Conservation (phyloP, 192 early-diverging fungal species). For the Backusella liffmaniae region DNA sequence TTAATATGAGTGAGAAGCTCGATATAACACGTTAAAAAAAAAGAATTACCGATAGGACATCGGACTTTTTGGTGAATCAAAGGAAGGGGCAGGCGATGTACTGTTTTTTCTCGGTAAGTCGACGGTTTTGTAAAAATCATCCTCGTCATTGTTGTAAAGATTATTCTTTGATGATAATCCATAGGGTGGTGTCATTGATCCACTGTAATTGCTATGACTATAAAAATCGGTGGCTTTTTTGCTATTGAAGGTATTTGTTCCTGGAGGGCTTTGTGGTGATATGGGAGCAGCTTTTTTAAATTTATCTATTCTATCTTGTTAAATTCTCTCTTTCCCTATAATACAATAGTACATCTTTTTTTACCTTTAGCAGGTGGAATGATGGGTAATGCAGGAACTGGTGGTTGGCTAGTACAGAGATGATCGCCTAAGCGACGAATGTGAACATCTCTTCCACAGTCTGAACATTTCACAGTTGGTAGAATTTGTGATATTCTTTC, state of each 20-base stretch:
- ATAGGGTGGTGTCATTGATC: conserved; percentile 6
- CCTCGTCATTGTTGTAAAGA: background rate
- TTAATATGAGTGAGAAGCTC: background rate
- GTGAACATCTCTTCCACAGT: conserved; percentile 57
- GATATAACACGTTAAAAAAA: background rate
- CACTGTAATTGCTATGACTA: background rate
- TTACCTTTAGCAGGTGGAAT: conserved; percentile 17
- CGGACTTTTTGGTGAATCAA: conserved; percentile 8
- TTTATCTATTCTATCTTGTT: background rate
- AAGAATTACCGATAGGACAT: conserved; percentile 6
- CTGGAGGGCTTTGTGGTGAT: conserved; percentile 4
- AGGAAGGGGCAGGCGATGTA: conserved; percentile 3
- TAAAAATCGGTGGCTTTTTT: background rate
- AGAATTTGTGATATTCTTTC: conserved; percentile 54
- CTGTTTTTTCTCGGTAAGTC: conserved; percentile 20
- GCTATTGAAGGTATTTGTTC: background rate
- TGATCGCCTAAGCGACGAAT: conserved; percentile 51
- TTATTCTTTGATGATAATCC: background rate
- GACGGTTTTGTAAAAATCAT: conserved; percentile 3
- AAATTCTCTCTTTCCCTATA: background rate
- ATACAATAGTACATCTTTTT: background rate
- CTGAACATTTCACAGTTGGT: conserved; percentile 54
- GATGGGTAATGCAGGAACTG: conserved; percentile 41
- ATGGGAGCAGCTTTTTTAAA: background rate
- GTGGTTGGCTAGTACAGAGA: conserved; percentile 48